Evolutionary conservation across 2,329 filamentous ascomycete species (phyloP), one percentile per base, ranked within the genome.

Genomic region (Clarireedia hainanense): DNA sequence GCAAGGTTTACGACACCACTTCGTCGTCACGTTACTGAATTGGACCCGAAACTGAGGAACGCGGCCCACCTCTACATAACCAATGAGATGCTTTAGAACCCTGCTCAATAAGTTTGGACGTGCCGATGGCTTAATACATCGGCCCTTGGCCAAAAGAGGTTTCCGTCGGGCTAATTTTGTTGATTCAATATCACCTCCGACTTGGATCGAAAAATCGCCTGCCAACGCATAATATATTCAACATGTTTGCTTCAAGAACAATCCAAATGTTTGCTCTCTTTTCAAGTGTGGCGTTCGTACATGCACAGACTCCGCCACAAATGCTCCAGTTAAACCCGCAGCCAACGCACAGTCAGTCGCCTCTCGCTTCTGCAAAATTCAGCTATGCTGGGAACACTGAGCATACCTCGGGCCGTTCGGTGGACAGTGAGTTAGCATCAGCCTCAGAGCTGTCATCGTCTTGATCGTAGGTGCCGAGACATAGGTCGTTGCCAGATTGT

Each of bases 11-110:
- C 36, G 49, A 63, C 63, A 66, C 63, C 65, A 60, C 47, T 57
- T 62, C 56, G 52, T 49, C 56, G 55, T 68, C 66, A 68, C 66
- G 65, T 68, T 65, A 67, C 58, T 53, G 30, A 47, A 50, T 55
- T 40, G 53, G 56, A 56, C 47, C 60, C 65, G 58, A 62, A 61
- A 46, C 42, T 57, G 42, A 52, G 58, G 39, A 56, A 61, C 55
- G 55, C 56, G 56, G 57, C 52, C 52, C 43, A 40, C 36, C 30
- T 23, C 50, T 23, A 17, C 34, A 17, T 24, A 46, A 20, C 66
- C 64, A 67, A 67, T 68, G 24, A 64, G 50, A 55, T n/a, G 37
- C 17, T 37, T 23, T 50, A 62, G 39, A 64, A 57, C 61, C 65
- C 59, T 65, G 59, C 47, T 58, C 50, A 52, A 15, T 40, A 24